A percentile compares a stretch with the other conserved stretches of the same genome.
Evolutionary conservation across 768 basidiomycete genomes (phyloP).

Genomic region (Suillus decipiens): DNA sequence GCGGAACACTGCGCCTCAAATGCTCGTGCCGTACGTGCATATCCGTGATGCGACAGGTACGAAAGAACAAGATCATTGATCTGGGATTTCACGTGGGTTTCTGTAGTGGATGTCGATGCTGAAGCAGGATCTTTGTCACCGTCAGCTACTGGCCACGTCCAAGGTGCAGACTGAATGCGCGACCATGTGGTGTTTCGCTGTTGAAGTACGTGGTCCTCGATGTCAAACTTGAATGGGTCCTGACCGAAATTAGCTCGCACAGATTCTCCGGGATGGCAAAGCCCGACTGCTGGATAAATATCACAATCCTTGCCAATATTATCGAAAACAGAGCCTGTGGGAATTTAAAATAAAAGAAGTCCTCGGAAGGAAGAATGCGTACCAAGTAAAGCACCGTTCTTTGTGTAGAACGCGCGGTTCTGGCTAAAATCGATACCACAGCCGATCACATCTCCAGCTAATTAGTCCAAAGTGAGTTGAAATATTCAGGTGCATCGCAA

Average conservation of each 20-base stretch:
- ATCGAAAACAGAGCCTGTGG: constrained; percentile 67
- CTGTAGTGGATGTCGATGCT: constrained; percentile 25
- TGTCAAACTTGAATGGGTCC: constrained; percentile 85
- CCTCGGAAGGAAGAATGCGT: constrained; percentile 8
- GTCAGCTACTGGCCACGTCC: constrained; percentile 42
- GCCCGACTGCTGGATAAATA: constrained; percentile 85
- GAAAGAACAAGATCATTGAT: constrained; percentile 75
- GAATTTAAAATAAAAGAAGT: constrained; percentile 9
- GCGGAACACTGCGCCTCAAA: constrained; percentile 54
- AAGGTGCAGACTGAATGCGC: constrained; percentile 58
- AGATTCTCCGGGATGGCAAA: constrained; percentile 77
- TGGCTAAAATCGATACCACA: constrained; percentile 91
- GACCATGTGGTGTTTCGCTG: constrained; percentile 67
- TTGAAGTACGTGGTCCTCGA: constrained; percentile 81
- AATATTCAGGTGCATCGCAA: background rate
- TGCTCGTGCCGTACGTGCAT: constrained; percentile 67
- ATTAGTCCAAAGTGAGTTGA: constrained; percentile 13
- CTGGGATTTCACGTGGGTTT: constrained; percentile 56
- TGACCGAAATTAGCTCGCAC: constrained; percentile 89
- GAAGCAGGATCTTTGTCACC: constrained; percentile 17
- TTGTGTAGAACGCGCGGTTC: constrained; percentile 84
- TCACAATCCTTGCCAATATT: constrained; percentile 65
- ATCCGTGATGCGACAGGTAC: constrained; percentile 86
- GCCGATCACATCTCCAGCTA: constrained; percentile 87
- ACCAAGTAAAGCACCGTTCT: constrained; percentile 80